Conservation (phyloP, 768 basidiomycete species). For the Trametes sanguinea region DNA sequence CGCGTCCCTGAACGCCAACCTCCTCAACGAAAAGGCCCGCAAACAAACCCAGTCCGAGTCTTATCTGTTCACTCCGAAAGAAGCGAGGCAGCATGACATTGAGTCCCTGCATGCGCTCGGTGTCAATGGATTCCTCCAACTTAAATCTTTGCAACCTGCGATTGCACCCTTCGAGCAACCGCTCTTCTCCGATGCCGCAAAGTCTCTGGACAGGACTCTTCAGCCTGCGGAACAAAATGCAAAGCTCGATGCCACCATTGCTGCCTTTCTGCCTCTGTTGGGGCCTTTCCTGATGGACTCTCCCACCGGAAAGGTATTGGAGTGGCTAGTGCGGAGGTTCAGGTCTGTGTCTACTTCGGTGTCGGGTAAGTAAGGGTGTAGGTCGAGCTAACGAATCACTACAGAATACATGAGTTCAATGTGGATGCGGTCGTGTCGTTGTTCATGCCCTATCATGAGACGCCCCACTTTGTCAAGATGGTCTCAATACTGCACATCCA, state of each 20-base stretch:
- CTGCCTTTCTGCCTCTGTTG: slow-evolving; percentile 64
- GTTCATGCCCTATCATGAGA: slow-evolving; percentile 94
- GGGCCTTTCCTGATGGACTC: slow-evolving; percentile 82
- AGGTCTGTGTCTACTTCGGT: slow-evolving; percentile 51
- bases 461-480: slow-evolving; percentile 93
- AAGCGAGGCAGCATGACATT: slow-evolving; percentile 85
- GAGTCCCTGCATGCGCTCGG: slow-evolving; percentile 84
- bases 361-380: neutral
- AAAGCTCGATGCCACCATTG: slow-evolving; percentile 62
- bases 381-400: too few relatives aligned
- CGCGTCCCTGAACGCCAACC: slow-evolving; percentile 74
- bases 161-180: slow-evolving; percentile 64
- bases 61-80: slow-evolving; percentile 84
- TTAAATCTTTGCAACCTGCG: slow-evolving; percentile 59
- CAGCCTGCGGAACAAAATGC: slow-evolving; percentile 61
- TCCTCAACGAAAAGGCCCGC: slow-evolving; percentile 66
- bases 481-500: slow-evolving; percentile 79
- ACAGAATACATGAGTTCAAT: slow-evolving; percentile 92
- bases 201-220: slow-evolving; percentile 76
- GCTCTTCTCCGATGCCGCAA: slow-evolving; percentile 81
- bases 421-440: slow-evolving; percentile 72
- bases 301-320: slow-evolving; percentile 80
- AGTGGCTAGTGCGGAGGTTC: slow-evolving; percentile 94
- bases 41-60: slow-evolving; percentile 65
- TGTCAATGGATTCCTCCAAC: slow-evolving; percentile 73